Base-by-base conservation (phyloP, 192 early-diverging fungal genomes). In the Martensiomyces pterosporus region DNA sequence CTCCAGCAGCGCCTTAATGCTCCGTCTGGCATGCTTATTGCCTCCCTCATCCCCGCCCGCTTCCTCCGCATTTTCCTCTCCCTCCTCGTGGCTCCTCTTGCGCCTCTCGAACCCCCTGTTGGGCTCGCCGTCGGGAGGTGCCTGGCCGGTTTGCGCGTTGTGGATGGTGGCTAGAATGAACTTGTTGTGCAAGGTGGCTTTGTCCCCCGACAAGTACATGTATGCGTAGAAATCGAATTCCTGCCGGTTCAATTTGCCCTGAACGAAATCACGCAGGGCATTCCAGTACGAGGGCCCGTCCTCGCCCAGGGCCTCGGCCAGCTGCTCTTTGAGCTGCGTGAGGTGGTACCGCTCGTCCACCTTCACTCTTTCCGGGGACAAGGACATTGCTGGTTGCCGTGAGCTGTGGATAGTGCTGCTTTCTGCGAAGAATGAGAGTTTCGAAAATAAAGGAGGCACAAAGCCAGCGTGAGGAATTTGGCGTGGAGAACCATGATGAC, bases 211-310 rank as follows among this genome's bases (percentile, higher is more conserved):
- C 23, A 78, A 36, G 43, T 88, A 85, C 22, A 85, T 58, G 62
- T 85, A 82, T 27, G 84, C 86, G 53, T 85, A 88, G 68, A 85
- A 85, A 66, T 88, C 86, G 33, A 88, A 88, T 55, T 88, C 86
- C 47, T 84, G 84, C 10, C 84, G 80, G 49, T 85, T 85, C 23
- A 88, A 74, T 51, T 80, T 84, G 64, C 86, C 86, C 32, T 79
- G 80, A 23, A 88, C 80, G 66, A 88, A 88, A 32, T 88, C 82
- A 18, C 81, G 76, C 41, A 88, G 63, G 3, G 84, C 82, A 25
- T 83, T 64, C 86, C 86, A 88, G 53, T 88, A 88, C 5, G 78
- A 67, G 1, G 83, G 85, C 15, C 85, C 85, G 46, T 85, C 82
- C 44, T 87, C 85, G 40, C 85, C 84, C 2, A 87, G 71, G 12